Percentiles rank a stretch among this genome's conserved stretches.
Evolutionary conservation across 768 basidiomycete genomes (phyloP).

Genomic region (Tephrocybe rancida): DNA sequence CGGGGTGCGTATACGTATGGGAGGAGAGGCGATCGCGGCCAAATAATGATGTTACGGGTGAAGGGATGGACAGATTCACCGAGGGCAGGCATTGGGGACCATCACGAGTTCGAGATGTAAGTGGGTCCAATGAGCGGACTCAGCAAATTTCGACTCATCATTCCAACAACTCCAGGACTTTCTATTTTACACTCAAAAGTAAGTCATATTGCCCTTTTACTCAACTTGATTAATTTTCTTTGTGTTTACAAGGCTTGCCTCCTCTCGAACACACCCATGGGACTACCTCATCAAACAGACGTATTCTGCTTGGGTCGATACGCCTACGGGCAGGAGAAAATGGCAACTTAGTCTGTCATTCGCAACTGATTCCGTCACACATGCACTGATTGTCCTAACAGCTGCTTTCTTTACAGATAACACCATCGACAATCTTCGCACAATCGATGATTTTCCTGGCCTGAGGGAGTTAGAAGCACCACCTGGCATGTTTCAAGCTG

Average conservation of each 20-base stretch:
- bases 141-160: conserved; percentile 13
- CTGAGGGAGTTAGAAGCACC: conserved; percentile 68
- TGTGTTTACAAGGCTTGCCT: conserved; percentile 16
- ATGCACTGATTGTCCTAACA: conserved; percentile 27
- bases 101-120: conserved; percentile 79
- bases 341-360: conserved; percentile 77
- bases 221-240: neutral
- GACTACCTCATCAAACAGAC: conserved; percentile 82
- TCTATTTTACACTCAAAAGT: conserved; percentile 84
- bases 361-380: conserved; percentile 7
- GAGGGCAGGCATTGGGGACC: conserved; percentile 85
- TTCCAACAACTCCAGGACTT: conserved; percentile 61
- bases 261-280: conserved; percentile 56
- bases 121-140: conserved; percentile 25
- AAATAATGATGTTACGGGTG: conserved; percentile 66
- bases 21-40: conserved; percentile 71
- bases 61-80: conserved; percentile 85
- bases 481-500: conserved; percentile 68
- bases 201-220: conserved; percentile 40
- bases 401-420: conserved; percentile 84
- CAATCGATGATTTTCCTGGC: conserved; percentile 66
- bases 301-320: conserved; percentile 77
- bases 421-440: conserved; percentile 70
- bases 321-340: conserved; percentile 66
- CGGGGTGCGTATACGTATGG: conserved; percentile 66